These are phyloP conservation scores for Rhodotorula sp. DNA, from an alignment of 1,284 basidiomycete species.

Conservation along the genomic window DNA sequence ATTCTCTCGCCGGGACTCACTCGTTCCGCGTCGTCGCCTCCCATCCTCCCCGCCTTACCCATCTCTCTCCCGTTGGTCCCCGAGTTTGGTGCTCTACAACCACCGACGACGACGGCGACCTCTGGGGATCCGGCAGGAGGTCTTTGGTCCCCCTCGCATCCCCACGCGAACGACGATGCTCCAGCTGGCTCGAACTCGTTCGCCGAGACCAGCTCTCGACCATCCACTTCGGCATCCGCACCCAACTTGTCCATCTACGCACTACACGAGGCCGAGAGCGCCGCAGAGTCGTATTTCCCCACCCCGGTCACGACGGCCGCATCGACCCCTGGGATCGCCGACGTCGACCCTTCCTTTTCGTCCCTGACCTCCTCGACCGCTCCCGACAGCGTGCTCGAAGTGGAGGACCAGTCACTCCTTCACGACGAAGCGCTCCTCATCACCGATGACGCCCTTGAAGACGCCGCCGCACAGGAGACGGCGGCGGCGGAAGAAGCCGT, in stretches of 20 bases:
- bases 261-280: background rate
- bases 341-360: background rate
- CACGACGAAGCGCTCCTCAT: slow-evolving; percentile 7
- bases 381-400: too few species aligned
- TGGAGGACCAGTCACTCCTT: background rate
- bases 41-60: slow-evolving; percentile 14
- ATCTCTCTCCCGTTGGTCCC: background rate
- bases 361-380: background rate
- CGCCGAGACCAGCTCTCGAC: background rate
- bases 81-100: background rate
- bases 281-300: background rate
- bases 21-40: slow-evolving; percentile 25
- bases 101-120: background rate
- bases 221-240: slow-evolving; percentile 13
- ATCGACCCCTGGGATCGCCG: background rate
- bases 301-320: slow-evolving; percentile 1
- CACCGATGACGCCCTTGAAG: background rate
- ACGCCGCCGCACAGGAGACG: background rate
- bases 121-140: background rate
- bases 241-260: slow-evolving; percentile 24
- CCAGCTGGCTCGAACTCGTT: background rate
- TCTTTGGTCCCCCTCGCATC: background rate
- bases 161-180: background rate
- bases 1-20: slow-evolving; percentile 18
- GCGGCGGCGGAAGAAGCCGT: background rate